Conservation (phyloP, 2,329 filamentous ascomycete genomes). For the Ilyonectria mors-panacis region DNA sequence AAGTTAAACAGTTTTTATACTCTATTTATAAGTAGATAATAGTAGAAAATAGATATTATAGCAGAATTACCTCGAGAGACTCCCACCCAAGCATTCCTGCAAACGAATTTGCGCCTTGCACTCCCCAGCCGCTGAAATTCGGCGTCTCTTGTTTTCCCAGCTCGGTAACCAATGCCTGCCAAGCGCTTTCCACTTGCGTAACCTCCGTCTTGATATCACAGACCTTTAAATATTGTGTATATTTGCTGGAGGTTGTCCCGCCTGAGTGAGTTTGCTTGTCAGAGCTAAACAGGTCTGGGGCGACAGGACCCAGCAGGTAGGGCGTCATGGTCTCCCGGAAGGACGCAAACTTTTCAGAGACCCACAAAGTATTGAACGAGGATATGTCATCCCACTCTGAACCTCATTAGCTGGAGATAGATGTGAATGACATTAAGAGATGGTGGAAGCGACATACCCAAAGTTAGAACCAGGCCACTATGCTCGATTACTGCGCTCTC, state of each 20-base stretch:
- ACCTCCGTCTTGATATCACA: neutral
- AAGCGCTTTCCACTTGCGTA: neutral
- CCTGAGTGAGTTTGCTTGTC: neutral
- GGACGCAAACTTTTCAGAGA: constrained; percentile 12
- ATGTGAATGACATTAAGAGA: no score
- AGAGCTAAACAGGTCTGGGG: constrained; percentile 1
- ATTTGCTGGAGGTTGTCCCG: neutral
- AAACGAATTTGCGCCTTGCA: neutral
- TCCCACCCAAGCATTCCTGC: constrained; percentile 4
- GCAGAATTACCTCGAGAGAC: neutral
- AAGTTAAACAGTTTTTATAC: no score
- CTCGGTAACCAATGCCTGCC: neutral
- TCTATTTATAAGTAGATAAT: no score
- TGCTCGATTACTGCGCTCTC: neutral
- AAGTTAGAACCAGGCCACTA: constrained; percentile 3
- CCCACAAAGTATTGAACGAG: constrained; percentile 10
- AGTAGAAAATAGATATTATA: no score
- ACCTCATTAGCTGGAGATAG: neutral
- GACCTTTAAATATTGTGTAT: neutral
- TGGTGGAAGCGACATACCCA: neutral
- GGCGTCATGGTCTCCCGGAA: constrained; percentile 10
- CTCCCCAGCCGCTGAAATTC: neutral
- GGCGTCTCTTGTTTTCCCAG: neutral
- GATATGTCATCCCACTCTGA: constrained; percentile 10
- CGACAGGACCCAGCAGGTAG: constrained; percentile 3